A percentile compares a stretch with the other conserved stretches of the same genome.
Evolutionary conservation across 2,329 filamentous ascomycete genomes (phyloP).

Genomic region (Polychaeton citri): DNA sequence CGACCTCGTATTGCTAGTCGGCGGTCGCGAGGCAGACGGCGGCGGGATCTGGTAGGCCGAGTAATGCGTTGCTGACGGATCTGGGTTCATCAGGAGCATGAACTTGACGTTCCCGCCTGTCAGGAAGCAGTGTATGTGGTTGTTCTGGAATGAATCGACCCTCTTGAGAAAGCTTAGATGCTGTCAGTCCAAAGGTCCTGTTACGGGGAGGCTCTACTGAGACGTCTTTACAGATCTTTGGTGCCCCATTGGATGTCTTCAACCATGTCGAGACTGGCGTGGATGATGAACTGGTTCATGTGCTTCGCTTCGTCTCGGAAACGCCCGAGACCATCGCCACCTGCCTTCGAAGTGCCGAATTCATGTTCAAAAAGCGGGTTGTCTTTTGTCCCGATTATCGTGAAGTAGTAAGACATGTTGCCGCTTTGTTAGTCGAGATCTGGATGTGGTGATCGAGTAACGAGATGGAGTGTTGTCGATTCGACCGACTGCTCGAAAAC

Average conservation of each 20-base stretch:
- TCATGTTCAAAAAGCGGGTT: conserved; percentile 94
- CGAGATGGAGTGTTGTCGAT: too few species aligned
- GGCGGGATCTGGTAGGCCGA: conserved; percentile 17
- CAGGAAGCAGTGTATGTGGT: conserved; percentile 82
- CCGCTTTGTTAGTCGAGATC: too few species aligned
- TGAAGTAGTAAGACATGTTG: conserved; percentile 94
- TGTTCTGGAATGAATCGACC: conserved; percentile 93
- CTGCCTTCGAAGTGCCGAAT: conserved; percentile 91
- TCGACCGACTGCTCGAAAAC: too few species aligned
- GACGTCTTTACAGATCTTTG: conserved; percentile 69
- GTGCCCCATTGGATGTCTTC: conserved; percentile 93
- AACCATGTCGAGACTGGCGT: conserved; percentile 85
- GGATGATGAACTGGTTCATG: conserved; percentile 95
- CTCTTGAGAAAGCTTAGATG: conserved; percentile 85
- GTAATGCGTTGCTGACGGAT: conserved; percentile 22
- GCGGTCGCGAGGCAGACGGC: conserved; percentile 10
- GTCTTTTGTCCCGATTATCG: conserved; percentile 88
- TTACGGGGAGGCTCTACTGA: too few species aligned
- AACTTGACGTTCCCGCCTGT: conserved; percentile 89
- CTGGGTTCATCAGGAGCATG: conserved; percentile 79
- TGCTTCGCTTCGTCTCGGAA: conserved; percentile 81
- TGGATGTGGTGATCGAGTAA: too few species aligned
- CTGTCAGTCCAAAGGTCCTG: too few species aligned
- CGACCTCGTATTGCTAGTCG: conserved; percentile 10
- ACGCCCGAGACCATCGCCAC: conserved; percentile 80